phyloP scores from a whole-genome alignment of 2,329 filamentous ascomycete species.

The Acarospora socialis region DNA sequence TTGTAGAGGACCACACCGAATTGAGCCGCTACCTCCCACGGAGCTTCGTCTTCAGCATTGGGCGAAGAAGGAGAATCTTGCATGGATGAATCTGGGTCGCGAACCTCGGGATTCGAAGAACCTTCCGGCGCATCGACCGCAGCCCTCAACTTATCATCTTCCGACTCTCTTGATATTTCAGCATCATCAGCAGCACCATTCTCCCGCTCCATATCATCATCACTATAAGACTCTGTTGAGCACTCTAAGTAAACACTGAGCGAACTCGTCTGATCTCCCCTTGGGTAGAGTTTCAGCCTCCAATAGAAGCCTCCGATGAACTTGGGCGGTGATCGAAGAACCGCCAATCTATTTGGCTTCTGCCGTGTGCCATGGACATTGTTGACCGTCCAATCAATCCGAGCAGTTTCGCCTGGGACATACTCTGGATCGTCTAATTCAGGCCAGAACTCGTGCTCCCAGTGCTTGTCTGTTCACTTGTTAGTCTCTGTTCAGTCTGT shows the following conservation, averaged over 20 bases:
- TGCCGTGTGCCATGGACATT: constrained; percentile 47
- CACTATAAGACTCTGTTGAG: constrained; percentile 36
- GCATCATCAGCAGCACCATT: constrained; percentile 22
- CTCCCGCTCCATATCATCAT: too few relatives aligned
- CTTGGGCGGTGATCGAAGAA: constrained; percentile 44
- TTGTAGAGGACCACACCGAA: constrained; percentile 50
- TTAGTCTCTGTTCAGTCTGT: too few relatives aligned
- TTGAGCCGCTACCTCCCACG: constrained; percentile 41
- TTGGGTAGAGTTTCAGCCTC: constrained; percentile 52
- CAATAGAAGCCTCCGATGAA: constrained; percentile 46
- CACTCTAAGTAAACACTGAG: constrained; percentile 49
- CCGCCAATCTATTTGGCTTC: constrained; percentile 41
- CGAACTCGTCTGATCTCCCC: constrained; percentile 38
- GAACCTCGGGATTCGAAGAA: constrained; percentile 2
- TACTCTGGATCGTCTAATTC: constrained; percentile 45
- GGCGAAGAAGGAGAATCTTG: constrained; percentile 2
- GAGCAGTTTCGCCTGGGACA: constrained; percentile 36
- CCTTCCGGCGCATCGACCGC: neutral
- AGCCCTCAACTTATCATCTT: neutral
- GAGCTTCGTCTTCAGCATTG: constrained; percentile 12
- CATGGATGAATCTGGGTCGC: constrained; percentile 1
- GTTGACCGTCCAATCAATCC: constrained; percentile 45
- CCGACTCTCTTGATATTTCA: constrained; percentile 14
- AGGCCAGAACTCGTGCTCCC: constrained; percentile 42
- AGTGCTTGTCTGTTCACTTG: constrained; percentile 42